Conservation (phyloP, 179 eudicot species). For the Vitellaria paradoxa region DNA sequence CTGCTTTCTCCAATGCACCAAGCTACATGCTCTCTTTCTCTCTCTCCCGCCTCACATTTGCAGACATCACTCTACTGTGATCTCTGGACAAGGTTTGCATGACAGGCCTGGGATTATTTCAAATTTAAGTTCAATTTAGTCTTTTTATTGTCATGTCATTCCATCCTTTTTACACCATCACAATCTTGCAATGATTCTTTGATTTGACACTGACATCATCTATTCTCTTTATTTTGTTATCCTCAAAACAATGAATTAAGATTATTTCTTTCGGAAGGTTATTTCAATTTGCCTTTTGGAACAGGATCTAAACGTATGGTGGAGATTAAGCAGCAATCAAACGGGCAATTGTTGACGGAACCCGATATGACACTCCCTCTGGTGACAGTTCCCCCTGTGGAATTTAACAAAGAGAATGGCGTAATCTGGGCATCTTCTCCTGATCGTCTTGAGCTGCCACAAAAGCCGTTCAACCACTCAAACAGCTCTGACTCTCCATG, state of each 20-base stretch:
- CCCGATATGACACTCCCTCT: constrained; percentile 71
- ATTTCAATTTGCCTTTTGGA: constrained; percentile 16
- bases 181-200: not conserved
- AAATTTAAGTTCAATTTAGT: not conserved
- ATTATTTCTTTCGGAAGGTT: not conserved
- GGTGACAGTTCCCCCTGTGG: constrained; percentile 65
- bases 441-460: constrained; percentile 61
- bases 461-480: constrained; percentile 71
- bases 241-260: not conserved
- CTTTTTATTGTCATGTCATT: constrained; percentile 1
- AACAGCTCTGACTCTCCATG: constrained; percentile 86
- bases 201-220: not conserved
- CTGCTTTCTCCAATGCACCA: too few species aligned
- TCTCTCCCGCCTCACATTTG: not conserved
- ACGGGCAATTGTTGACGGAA: constrained; percentile 52
- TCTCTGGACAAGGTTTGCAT: not conserved
- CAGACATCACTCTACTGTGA: not conserved
- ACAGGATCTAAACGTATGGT: constrained; percentile 51
- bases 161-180: constrained; percentile 2
- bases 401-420: constrained; percentile 54
- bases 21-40: not conserved
- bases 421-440: constrained; percentile 61
- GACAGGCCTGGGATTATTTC: not conserved
- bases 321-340: constrained; percentile 49
- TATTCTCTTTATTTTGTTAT: not conserved